These are phyloP conservation scores for Coniochaeta sp. DNA, from an alignment of 2,329 filamentous ascomycete species.

Conservation along the genomic window DNA sequence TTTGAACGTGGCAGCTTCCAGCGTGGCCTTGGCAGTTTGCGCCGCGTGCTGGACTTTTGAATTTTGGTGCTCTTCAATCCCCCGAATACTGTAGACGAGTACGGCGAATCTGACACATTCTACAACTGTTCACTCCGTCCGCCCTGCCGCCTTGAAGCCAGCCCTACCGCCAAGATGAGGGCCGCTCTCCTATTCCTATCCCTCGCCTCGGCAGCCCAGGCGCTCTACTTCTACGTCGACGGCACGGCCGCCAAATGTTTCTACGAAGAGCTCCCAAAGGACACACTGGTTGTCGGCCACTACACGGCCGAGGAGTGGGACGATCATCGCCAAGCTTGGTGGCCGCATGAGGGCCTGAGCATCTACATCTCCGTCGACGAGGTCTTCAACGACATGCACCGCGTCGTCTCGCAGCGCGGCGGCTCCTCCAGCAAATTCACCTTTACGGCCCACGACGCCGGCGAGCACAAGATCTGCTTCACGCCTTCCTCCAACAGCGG, in stretches of 20 bases:
- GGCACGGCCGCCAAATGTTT: constrained; percentile 85
- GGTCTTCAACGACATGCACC: constrained; percentile 95
- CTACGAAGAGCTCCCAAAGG: constrained; percentile 96
- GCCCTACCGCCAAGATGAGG: constrained; percentile 39
- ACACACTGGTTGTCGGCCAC: constrained; percentile 90
- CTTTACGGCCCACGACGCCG: constrained; percentile 89
- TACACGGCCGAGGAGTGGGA: constrained; percentile 84
- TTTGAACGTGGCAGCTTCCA: constrained; percentile 48
- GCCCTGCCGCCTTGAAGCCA: background rate
- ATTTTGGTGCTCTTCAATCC: background rate
- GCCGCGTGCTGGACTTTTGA: background rate
- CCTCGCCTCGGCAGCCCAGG: constrained; percentile 60
- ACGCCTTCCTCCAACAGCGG: constrained; percentile 69
- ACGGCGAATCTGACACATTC: background rate
- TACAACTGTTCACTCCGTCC: background rate
- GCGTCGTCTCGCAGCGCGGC: constrained; percentile 83
- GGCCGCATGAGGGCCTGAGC: constrained; percentile 65
- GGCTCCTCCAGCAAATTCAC: constrained; percentile 76
- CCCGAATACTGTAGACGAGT: background rate
- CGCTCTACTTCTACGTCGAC: constrained; percentile 94
- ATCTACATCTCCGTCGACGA: constrained; percentile 94
- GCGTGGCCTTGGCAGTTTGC: background rate
- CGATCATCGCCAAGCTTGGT: constrained; percentile 59
- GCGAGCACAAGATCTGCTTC: constrained; percentile 94
- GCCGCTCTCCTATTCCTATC: constrained; percentile 58